Evolutionary conservation across 176 grass and related monocot genomes (phyloP).

Genomic region (Cenchrus purpureus): DNA sequence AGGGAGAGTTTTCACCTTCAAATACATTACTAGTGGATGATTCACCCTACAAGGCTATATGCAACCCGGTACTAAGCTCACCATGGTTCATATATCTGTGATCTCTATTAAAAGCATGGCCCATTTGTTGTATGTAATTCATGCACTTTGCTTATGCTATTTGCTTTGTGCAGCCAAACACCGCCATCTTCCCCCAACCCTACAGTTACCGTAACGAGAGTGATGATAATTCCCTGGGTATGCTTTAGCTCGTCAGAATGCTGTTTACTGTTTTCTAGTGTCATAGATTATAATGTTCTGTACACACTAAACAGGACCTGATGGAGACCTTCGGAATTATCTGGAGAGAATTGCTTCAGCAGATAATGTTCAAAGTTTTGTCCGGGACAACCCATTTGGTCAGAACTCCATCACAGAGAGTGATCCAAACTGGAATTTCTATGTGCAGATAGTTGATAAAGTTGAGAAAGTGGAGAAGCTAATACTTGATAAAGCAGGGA

Average conservation of each 20-base stretch:
- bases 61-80: slow-evolving; percentile 77
- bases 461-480: background rate
- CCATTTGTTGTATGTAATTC: slow-evolving; percentile 28
- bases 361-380: slow-evolving; percentile 76
- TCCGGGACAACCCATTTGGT: slow-evolving; percentile 76
- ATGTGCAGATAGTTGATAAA: slow-evolving; percentile 59
- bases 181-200: slow-evolving; percentile 79
- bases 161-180: slow-evolving; percentile 67
- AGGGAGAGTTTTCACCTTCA: slow-evolving; percentile 75
- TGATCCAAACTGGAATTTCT: slow-evolving; percentile 76
- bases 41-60: slow-evolving; percentile 92
- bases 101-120: slow-evolving; percentile 22
- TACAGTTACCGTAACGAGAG: slow-evolving; percentile 57
- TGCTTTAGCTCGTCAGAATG: slow-evolving; percentile 32
- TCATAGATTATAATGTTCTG: slow-evolving; percentile 29
- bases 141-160: slow-evolving; percentile 39
- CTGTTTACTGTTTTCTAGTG: slow-evolving; percentile 44
- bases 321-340: slow-evolving; percentile 82
- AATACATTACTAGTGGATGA: slow-evolving; percentile 98
- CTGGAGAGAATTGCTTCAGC: slow-evolving; percentile 64
- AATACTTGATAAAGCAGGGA: background rate
- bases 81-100: background rate
- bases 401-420: slow-evolving; percentile 70
- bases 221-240: slow-evolving; percentile 77
- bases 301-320: slow-evolving; percentile 56